phyloP scores from a whole-genome alignment of 208 protist genomes.

The Trypanosoma avium region DNA sequence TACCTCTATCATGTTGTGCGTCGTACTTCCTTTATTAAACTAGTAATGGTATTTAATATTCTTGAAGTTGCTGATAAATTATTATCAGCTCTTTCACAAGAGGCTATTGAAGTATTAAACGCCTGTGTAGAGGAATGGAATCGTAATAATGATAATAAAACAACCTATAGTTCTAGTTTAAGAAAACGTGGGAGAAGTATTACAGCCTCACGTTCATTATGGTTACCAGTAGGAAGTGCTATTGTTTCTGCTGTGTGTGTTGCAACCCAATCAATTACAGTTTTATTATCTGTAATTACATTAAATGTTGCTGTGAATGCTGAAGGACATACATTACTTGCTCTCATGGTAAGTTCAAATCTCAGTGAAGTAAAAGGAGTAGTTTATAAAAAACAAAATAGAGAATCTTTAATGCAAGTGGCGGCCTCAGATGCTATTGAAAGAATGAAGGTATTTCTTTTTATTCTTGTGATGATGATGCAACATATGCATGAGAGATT shows the following conservation, averaged over 20 bases:
- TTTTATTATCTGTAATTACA: constrained; percentile 87
- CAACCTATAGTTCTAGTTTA: no score
- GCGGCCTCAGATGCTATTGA: constrained; percentile 90
- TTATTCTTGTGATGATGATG: constrained; percentile 77
- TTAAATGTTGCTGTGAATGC: constrained; percentile 95
- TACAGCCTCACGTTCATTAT: constrained; percentile 2
- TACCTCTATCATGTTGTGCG: constrained; percentile 86
- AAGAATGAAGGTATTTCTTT: constrained; percentile 82
- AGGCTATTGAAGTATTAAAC: constrained; percentile 88
- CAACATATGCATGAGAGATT: constrained; percentile 53
- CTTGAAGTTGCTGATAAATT: constrained; percentile 91
- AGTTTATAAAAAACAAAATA: constrained; percentile 91
- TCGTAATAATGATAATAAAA: no score
- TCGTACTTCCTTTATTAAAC: constrained; percentile 89
- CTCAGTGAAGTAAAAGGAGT: constrained; percentile 93
- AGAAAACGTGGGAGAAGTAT: not conserved
- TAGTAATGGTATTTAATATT: constrained; percentile 95
- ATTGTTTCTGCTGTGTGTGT: constrained; percentile 33
- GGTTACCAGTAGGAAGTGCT: constrained; percentile 31
- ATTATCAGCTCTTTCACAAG: constrained; percentile 88
- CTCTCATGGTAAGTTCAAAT: constrained; percentile 93
- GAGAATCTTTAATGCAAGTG: constrained; percentile 85
- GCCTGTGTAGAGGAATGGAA: constrained; percentile 27
- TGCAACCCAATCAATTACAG: constrained; percentile 72
- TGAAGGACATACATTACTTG: constrained; percentile 84